Base-by-base conservation (phyloP, 2,329 filamentous ascomycete genomes). In the Trichoderma koningiopsis region DNA sequence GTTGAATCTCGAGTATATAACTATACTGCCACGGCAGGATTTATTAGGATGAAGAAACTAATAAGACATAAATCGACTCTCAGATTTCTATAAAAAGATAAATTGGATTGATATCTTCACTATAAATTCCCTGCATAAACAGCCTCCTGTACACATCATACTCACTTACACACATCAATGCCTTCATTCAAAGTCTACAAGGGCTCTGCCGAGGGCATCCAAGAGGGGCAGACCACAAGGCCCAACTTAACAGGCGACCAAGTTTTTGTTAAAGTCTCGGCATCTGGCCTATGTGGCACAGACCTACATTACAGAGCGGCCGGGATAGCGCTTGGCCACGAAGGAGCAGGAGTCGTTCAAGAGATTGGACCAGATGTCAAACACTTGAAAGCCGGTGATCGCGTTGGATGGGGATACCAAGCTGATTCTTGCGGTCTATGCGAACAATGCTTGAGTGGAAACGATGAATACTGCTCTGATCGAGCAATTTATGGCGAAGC, bases 281-380 rank as follows among this genome's bases (percentile, higher is more conserved):
- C 71, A 10, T 76, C 73, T 43, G 76, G 75, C 19, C 62, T 76
- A 49, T 77, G 75, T 60, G 73, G 74, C 49, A 74, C 74, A 68
- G 65, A 68, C 27, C 24, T 68, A 11, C 56, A 68, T 47, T 37
- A 56, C 24, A 58, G 53, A 16, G 58, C 40, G 29, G 43, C 29
- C n/a, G 74, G 74, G 31, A 72, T 73, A 65, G 75, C 74, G 10
- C 77, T 84, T 1, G 83, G 83, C n/a, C 83, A 85, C 72, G 83
- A 85, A 73, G 81, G 83, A 55, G 78, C 83, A 31, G 83, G 83
- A 55, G 66, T 79, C 52, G 77, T 85, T 5, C 75, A 78, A 35
- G 72, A 74, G 19, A 68, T 82, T 59, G 84, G 83, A 6, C 70
- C 76, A 5, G 73, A 72, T 5, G 81, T 83, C 16, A 75, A 70